Evolutionary conservation across 129 eudicot genomes (phyloP), one percentile per base, ranked within the genome.

Genomic region (Pulicaria dysenterica): DNA sequence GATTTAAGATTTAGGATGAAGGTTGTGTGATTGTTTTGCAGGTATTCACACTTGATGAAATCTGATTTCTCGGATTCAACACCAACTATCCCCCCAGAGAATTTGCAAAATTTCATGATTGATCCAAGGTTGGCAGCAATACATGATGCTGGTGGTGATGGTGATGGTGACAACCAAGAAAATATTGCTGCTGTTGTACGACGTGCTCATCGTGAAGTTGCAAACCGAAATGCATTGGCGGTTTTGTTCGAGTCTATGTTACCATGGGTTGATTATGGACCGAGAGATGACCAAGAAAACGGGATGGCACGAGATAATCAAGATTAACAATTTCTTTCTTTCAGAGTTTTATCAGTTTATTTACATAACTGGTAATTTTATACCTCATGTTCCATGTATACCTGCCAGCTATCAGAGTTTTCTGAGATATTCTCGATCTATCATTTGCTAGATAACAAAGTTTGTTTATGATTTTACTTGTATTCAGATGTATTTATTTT

Each of bases 1-100:
- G 31, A 24, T 24, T 24, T 24, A 24, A 24, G 31, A 24, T 24
- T 24, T 24, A 24, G 1, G 31, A 24, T 59, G 11, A 37, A 8
- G 37, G 45, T n/a, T n/a, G 37, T 37, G 5, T 59, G 45, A 3
- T 65, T 39, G 4, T 62, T 16, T 41, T 64, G 73, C 83, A 94
- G 98, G 89, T 90, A 94, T 75, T 69, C 80, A 14, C 96, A 94
- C 76, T 82, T 94, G 77, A 49, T 83, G 91, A 85, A 90, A 15
- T 88, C 96, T 16, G 93, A 90, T 58, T 94, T 94, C 78, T 94
- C 97, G n/a, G 99, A 94, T 79, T 76, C 96, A 15, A 82, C 82
- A 56, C 91, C 96, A 0, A 86, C 99, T 5, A 73, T 90, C 81
- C 96, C 98, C n/a, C 97, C 97, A 31, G 99, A 94, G 19, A 79